A percentile compares a stretch with the other conserved stretches of the same genome.
Evolutionary conservation across 2,329 filamentous ascomycete genomes (phyloP).

Genomic region (Aspergillus fumigatiaffinis): DNA sequence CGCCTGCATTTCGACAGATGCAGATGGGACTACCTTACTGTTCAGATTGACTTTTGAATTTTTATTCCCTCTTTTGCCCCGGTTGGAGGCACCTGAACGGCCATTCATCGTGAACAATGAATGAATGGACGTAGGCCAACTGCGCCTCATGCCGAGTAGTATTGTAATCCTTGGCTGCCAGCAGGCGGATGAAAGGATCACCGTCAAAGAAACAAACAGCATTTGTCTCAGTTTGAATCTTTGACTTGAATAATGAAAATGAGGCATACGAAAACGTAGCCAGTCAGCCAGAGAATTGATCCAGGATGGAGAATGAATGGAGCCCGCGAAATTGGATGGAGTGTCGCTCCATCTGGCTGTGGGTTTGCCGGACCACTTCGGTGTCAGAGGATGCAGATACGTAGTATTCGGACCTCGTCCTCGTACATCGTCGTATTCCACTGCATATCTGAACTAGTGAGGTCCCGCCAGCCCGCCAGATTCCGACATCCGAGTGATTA

Average conservation of each 20-base stretch:
- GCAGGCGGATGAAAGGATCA: background rate
- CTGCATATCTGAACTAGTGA: background rate
- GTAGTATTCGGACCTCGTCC: no score
- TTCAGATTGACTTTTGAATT: background rate
- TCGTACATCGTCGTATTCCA: background rate
- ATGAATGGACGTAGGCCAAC: background rate
- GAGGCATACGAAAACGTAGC: no score
- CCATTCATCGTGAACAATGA: background rate
- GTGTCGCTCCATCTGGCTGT: background rate
- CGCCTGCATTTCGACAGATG: background rate
- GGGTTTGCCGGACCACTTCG: background rate
- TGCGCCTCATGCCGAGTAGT: background rate
- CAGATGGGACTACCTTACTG: background rate
- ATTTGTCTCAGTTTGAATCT: background rate
- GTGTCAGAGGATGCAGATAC: conserved; percentile 1
- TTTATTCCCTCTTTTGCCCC: no score
- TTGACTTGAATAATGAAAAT: background rate
- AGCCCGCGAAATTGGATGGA: conserved; percentile 9
- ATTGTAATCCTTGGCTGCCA: background rate
- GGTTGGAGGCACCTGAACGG: background rate
- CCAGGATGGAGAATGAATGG: conserved; percentile 10
- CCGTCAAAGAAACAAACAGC: background rate
- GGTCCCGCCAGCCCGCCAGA: background rate
- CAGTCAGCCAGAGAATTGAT: background rate
- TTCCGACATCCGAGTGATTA: background rate